Percentiles rank a stretch among this genome's conserved stretches.
Conservation (phyloP, 2,329 filamentous ascomycete species). For the Falciphora oryzae region DNA sequence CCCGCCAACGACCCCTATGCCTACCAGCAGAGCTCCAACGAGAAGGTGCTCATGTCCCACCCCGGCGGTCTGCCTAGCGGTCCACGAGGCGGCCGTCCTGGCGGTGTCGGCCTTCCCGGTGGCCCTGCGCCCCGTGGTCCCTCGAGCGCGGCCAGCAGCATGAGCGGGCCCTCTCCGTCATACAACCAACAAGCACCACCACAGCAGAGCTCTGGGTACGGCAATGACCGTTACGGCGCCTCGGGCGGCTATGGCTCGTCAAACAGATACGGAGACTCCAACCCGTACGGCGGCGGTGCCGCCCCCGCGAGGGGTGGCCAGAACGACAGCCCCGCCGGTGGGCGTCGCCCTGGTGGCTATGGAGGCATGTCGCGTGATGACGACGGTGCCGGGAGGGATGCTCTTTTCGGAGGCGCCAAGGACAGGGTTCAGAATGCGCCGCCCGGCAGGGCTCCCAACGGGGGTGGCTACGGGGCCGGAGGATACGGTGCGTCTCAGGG, state of each 20-base stretch:
- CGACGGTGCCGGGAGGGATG: constrained; percentile 52
- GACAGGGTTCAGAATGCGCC: constrained; percentile 31
- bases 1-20: constrained; percentile 47
- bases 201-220: constrained; percentile 40
- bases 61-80: constrained; percentile 19
- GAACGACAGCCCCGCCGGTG: constrained; percentile 9
- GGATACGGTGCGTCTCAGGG: constrained; percentile 17
- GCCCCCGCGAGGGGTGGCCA: constrained; percentile 25
- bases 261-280: constrained; percentile 44
- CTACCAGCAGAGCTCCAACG: constrained; percentile 38
- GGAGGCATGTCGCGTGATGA: constrained; percentile 49
- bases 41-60: constrained; percentile 34
- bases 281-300: constrained; percentile 9
- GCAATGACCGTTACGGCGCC: constrained; percentile 46
- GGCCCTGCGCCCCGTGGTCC: constrained; percentile 27
- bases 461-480: constrained; percentile 15
- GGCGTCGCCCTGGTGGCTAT: constrained; percentile 49
- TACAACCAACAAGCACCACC: constrained; percentile 17
- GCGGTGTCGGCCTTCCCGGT: constrained; percentile 28
- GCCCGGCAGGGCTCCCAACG: constrained; percentile 10
- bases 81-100: constrained; percentile 16
- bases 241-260: constrained; percentile 41
- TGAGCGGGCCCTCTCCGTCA: constrained; percentile 28
- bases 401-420: constrained; percentile 53
- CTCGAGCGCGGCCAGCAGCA: constrained; percentile 4